Percentiles rank a stretch among this genome's conserved stretches.
Conservation (phyloP, 495 filamentous ascomycete species). For the Talaromyces adpressus region DNA sequence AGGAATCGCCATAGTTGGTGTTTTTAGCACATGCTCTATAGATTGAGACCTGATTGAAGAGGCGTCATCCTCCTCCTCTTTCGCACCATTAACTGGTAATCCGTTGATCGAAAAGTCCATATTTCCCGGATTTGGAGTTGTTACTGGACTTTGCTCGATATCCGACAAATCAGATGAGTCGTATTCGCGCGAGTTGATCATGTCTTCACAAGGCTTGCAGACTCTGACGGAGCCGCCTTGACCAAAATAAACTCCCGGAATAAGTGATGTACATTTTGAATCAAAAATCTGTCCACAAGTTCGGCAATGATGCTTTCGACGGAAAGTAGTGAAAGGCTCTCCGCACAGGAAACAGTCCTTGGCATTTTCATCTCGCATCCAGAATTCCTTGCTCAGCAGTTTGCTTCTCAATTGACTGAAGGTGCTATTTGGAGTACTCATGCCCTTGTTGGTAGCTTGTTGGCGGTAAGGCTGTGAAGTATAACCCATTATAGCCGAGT, state of each 20-base stretch:
- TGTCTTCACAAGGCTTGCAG: slow-evolving; percentile 88
- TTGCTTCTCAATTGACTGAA: slow-evolving; percentile 62
- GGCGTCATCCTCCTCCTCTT: slow-evolving; percentile 36
- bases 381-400: slow-evolving; percentile 87
- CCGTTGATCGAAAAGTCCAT: slow-evolving; percentile 9
- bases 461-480: slow-evolving; percentile 10
- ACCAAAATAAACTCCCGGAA: slow-evolving; percentile 81
- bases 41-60: slow-evolving; percentile 40
- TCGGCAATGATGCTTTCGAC: slow-evolving; percentile 94
- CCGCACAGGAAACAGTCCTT: slow-evolving; percentile 95
- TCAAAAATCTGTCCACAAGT: slow-evolving; percentile 94
- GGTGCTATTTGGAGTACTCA: slow-evolving; percentile 39
- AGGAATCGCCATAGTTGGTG: slow-evolving; percentile 75
- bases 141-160: slow-evolving; percentile 52
- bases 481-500: slow-evolving; percentile 23
- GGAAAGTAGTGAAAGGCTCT: slow-evolving; percentile 83
- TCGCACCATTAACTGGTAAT: neutral
- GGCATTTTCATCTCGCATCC: slow-evolving; percentile 99
- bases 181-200: slow-evolving; percentile 86
- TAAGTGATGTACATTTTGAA: slow-evolving; percentile 86
- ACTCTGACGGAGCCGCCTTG: slow-evolving; percentile 79
- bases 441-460: slow-evolving; percentile 7
- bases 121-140: slow-evolving; percentile 26
- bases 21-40: slow-evolving; percentile 38
- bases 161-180: slow-evolving; percentile 85